These are phyloP conservation scores for Boletus reticulatus DNA, from an alignment of 768 basidiomycete genomes.

Conservation along the genomic window DNA sequence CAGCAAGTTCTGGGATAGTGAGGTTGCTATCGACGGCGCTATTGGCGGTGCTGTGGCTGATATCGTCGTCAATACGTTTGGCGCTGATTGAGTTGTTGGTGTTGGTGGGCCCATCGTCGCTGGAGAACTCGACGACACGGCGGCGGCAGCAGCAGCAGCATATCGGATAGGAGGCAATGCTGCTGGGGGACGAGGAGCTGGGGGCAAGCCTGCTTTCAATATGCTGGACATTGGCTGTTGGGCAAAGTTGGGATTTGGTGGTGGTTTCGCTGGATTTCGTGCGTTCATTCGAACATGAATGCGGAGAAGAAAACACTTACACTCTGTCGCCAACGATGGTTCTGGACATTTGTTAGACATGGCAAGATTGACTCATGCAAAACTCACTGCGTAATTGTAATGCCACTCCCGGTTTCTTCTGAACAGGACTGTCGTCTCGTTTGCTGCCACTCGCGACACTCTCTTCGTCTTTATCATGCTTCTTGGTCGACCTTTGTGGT, in stretches of 20 bases:
- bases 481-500: slow-evolving; percentile 70
- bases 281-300: slow-evolving; percentile 5
- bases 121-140: slow-evolving; percentile 26
- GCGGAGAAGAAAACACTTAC: slow-evolving; percentile 36
- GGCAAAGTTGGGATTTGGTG: slow-evolving; percentile 76
- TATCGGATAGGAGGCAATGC: slow-evolving; percentile 81
- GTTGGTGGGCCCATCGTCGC: slow-evolving; percentile 21
- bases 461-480: slow-evolving; percentile 71
- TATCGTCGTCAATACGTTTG: slow-evolving; percentile 27
- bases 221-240: slow-evolving; percentile 77
- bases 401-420: slow-evolving; percentile 70
- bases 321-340: slow-evolving; percentile 58
- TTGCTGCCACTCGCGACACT: slow-evolving; percentile 65
- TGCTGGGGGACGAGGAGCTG: slow-evolving; percentile 50
- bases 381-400: slow-evolving; percentile 72
- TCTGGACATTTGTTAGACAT: slow-evolving; percentile 43
- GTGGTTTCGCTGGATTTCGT: slow-evolving; percentile 50
- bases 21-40: slow-evolving; percentile 37
- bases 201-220: slow-evolving; percentile 69
- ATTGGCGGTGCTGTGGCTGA: slow-evolving; percentile 41
- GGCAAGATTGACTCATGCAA: not conserved
- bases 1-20: slow-evolving; percentile 30
- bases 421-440: slow-evolving; percentile 73
- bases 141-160: slow-evolving; percentile 80
- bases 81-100: slow-evolving; percentile 37